Evolutionary conservation across 2,329 filamentous ascomycete species (phyloP), one percentile per base, ranked within the genome.

Genomic region (Lachnellula cervina): DNA sequence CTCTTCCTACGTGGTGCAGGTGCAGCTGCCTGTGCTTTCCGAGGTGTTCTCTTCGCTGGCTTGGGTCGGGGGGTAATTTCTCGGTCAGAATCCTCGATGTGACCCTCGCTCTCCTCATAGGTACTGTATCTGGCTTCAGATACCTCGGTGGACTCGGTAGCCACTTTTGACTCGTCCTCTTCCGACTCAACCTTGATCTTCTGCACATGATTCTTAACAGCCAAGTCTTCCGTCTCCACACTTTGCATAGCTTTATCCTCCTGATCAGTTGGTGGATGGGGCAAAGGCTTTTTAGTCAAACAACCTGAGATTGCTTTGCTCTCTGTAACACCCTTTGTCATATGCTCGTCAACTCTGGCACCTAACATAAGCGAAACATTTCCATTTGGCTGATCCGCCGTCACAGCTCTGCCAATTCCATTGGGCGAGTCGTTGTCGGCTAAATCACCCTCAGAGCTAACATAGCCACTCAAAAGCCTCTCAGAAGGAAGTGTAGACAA

Each of bases 401-500:
- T 56, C 21, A 64, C 45, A 46, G 62, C 62, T 47, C 49, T 56
- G 9, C 60, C 60, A 55, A 64, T 59, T 8, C 53, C 45, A 38
- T 44, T 55, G 25, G 58, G 54, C n/a, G 42, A 25, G 16, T 54
- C 58, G 32, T 57, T 45, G 8, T 57, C 49, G 44, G 35, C 47
- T 3, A 54, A 38, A n/a, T 52, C 59, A 35, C 51, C 55, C 21
- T 60, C 62, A 9, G 61, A 49, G 38, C 59, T 55, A 28, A 64
- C 51, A 43, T 72, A 72, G 9, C 66, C 65, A 54, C 71, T 67
- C 5, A 77, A 66, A 23, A 77, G 65, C 57, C 75, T 65, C 60
- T 78, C 76, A 2, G 75, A 77, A 1, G 74, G 76, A 32, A 78
- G 64, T 7, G 73, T 72, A 5, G 75, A 69, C 6, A 78, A 64